Evolutionary conservation across 441 rosid species (phyloP).

Genomic region (Kokia cookei): DNA sequence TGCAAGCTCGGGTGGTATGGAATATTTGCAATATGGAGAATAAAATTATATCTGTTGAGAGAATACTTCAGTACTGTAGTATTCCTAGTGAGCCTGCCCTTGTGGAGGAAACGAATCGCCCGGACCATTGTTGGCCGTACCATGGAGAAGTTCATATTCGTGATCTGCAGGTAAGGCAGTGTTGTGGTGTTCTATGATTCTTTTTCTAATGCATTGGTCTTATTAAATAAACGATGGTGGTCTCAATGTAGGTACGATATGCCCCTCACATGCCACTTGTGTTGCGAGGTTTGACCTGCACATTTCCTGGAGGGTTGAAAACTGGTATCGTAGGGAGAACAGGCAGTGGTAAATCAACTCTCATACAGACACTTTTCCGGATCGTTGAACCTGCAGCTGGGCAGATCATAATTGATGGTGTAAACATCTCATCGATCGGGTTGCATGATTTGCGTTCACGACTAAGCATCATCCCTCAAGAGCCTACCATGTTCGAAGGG

Average conservation of each 20-base stretch:
- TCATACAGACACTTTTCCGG: slow-evolving; percentile 61
- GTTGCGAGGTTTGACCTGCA: slow-evolving; percentile 68
- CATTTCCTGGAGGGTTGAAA: slow-evolving; percentile 73
- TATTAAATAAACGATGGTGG: background rate
- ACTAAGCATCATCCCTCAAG: slow-evolving; percentile 87
- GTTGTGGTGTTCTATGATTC: background rate
- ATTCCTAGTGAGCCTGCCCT: slow-evolving; percentile 87
- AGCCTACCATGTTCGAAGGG: slow-evolving; percentile 96
- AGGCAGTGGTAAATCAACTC: slow-evolving; percentile 82
- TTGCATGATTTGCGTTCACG: slow-evolving; percentile 83
- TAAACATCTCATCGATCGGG: slow-evolving; percentile 65
- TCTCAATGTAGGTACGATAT: slow-evolving; percentile 56
- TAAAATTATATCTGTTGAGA: slow-evolving; percentile 84
- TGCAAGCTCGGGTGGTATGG: slow-evolving; percentile 76
- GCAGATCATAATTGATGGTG: slow-evolving; percentile 62
- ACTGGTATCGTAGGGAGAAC: slow-evolving; percentile 89
- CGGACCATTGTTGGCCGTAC: slow-evolving; percentile 58
- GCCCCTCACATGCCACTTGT: slow-evolving; percentile 93
- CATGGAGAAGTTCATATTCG: slow-evolving; percentile 54
- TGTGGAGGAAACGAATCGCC: slow-evolving; percentile 48
- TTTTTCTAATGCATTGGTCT: background rate
- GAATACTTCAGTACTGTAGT: slow-evolving; percentile 70
- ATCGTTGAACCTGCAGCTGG: slow-evolving; percentile 74
- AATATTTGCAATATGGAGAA: slow-evolving; percentile 67
- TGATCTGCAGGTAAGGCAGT: slow-evolving; percentile 58